These are phyloP conservation scores for Paspalum notatum DNA, from an alignment of 176 grass and related monocot genomes.

Conservation along the genomic window DNA sequence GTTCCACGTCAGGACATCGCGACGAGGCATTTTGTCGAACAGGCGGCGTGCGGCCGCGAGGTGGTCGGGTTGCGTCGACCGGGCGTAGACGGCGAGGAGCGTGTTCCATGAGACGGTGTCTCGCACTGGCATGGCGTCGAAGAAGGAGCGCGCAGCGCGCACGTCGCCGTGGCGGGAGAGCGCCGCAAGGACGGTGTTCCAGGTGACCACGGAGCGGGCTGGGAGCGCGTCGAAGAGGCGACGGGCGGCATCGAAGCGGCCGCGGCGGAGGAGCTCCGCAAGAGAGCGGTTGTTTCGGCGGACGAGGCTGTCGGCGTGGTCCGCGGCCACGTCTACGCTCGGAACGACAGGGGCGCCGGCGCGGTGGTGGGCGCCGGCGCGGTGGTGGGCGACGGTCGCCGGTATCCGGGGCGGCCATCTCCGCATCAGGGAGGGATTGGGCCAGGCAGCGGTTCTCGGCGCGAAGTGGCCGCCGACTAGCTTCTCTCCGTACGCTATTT, in stretches of 20 bases:
- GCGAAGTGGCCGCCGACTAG: too few species aligned
- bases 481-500: too few species aligned
- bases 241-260: conserved; percentile 54
- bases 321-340: background rate
- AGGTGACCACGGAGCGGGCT: conserved; percentile 60
- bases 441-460: background rate
- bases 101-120: conserved; percentile 73
- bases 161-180: conserved; percentile 50
- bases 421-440: conserved; percentile 46
- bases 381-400: background rate
- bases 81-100: conserved; percentile 52
- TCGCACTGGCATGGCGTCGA: conserved; percentile 55
- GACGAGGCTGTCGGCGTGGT: conserved; percentile 4
- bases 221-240: conserved; percentile 71
- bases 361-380: background rate
- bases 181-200: conserved; percentile 66
- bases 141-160: conserved; percentile 39
- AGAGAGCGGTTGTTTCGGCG: conserved; percentile 59
- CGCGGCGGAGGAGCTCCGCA: conserved; percentile 42
- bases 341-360: background rate
- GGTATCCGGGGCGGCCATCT: conserved; percentile 40
- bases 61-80: conserved; percentile 33
- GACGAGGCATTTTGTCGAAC: conserved; percentile 66
- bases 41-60: conserved; percentile 50
- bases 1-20: conserved; percentile 63